Conservation (phyloP, 2,329 filamentous ascomycete species). For the Clonostachys rosea region DNA sequence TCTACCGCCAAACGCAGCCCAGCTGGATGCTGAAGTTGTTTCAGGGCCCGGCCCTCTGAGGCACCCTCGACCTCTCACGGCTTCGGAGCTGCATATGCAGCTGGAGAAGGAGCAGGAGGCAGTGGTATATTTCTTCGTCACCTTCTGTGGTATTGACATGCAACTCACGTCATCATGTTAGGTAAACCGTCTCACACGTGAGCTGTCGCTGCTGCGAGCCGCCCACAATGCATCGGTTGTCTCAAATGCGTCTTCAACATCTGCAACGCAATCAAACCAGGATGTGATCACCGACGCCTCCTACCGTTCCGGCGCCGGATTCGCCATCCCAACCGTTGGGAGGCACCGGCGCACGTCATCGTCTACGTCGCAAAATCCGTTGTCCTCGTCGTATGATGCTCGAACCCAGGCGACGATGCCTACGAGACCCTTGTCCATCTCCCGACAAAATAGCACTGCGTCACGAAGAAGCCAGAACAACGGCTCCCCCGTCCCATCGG, state of each 20-base stretch:
- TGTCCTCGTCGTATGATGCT: not conserved
- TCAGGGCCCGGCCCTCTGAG: conserved; percentile 69
- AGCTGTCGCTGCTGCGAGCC: conserved; percentile 76
- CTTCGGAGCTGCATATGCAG: conserved; percentile 82
- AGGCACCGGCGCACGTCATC: conserved; percentile 55
- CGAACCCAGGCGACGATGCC: conserved; percentile 23
- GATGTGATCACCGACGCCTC: conserved; percentile 44
- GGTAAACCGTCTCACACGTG: conserved; percentile 90
- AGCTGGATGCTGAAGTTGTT: conserved; percentile 36
- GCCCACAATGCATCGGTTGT: conserved; percentile 63
- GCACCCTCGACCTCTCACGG: conserved; percentile 82
- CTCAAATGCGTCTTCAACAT: conserved; percentile 61
- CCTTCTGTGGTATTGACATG: not conserved
- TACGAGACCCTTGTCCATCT: conserved; percentile 36
- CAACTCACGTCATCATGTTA: conserved; percentile 21
- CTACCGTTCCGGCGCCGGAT: conserved; percentile 51
- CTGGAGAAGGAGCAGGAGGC: conserved; percentile 95
- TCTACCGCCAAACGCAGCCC: conserved; percentile 17
- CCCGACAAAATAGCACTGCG: conserved; percentile 50
- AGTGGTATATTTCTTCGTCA: conserved; percentile 54
- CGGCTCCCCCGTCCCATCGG: conserved; percentile 39
- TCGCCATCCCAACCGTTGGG: conserved; percentile 50
- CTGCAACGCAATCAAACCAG: conserved; percentile 44
- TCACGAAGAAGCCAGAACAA: conserved; percentile 46
- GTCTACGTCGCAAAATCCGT: conserved; percentile 37